A percentile compares a stretch with the other conserved stretches of the same genome.
Evolutionary conservation across 1,284 basidiomycete species (phyloP).

Genomic region (Cryptococcus sp.): DNA sequence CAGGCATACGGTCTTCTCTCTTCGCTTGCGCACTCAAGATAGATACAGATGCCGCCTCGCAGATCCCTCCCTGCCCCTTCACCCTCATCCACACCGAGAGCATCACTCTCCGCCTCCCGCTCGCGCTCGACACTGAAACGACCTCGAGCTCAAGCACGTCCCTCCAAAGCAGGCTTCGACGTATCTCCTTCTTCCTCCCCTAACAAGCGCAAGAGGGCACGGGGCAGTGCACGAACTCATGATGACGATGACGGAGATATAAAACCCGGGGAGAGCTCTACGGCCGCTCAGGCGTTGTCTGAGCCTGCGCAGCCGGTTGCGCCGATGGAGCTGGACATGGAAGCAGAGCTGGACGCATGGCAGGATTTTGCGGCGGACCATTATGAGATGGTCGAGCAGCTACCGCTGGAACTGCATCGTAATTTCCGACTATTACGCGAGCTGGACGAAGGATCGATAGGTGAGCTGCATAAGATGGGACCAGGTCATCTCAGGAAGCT

Average conservation of each 20-base stretch:
- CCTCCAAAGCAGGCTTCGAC: neutral
- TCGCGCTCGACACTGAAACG: constrained; percentile 2
- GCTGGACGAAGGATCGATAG: constrained; percentile 70
- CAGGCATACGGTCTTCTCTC: neutral
- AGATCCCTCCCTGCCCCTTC: constrained; percentile 6
- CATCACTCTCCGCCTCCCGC: neutral
- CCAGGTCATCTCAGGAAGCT: neutral
- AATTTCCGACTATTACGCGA: constrained; percentile 78
- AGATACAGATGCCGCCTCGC: constrained; percentile 7
- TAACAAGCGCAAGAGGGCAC: neutral
- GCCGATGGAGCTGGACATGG: constrained; percentile 20
- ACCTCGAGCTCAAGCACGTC: neutral
- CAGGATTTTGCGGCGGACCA: constrained; percentile 75
- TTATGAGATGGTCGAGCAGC: constrained; percentile 80
- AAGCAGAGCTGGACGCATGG: constrained; percentile 62
- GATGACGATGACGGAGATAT: neutral
- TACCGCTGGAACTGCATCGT: constrained; percentile 79
- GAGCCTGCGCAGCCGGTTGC: constrained; percentile 3
- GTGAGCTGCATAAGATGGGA: constrained; percentile 53
- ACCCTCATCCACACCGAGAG: neutral
- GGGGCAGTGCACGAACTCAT: no score
- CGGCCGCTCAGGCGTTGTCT: neutral
- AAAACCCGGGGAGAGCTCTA: neutral
- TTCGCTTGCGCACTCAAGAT: constrained; percentile 1
- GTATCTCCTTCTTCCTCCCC: neutral